Conservation (phyloP, 306 rosid species). For the Trifolium fragiferum region DNA sequence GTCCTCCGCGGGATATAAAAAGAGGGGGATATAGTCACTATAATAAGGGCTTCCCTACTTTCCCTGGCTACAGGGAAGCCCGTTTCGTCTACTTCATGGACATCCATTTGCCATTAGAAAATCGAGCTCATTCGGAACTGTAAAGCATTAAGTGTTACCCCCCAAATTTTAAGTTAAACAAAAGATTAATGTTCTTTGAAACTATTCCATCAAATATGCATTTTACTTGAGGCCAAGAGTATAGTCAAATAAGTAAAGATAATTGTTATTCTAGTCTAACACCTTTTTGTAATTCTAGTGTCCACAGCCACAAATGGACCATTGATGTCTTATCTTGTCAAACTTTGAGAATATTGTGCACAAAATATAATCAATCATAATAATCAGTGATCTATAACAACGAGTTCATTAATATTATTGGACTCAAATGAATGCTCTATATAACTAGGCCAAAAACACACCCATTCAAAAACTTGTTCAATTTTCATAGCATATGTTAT, state of each 20-base stretch:
- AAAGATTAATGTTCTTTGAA: neutral
- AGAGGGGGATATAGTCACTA: no score
- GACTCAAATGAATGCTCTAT: neutral
- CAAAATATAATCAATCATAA: neutral
- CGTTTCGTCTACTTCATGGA: no score
- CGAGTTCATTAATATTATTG: neutral
- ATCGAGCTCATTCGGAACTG: neutral
- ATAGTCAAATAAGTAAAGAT: neutral
- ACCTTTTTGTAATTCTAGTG: neutral
- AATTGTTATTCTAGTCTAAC: neutral
- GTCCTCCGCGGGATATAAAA: no score
- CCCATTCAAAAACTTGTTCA: neutral
- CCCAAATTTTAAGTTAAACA: neutral
- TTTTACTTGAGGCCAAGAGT: neutral
- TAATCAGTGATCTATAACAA: neutral
- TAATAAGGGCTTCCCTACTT: no score
- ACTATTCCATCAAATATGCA: neutral
- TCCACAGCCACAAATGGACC: neutral
- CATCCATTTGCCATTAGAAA: neutral
- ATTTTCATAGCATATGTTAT: neutral
- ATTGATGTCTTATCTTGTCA: conserved; percentile 12
- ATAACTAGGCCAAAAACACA: neutral
- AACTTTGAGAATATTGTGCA: conserved; percentile 19
- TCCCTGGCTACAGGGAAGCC: no score
- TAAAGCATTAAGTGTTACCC: neutral